Percentiles rank a stretch among this genome's conserved stretches.
These are phyloP conservation scores for Termitomyces eurrhizus DNA, from an alignment of 768 basidiomycete genomes.

Conservation along the genomic window DNA sequence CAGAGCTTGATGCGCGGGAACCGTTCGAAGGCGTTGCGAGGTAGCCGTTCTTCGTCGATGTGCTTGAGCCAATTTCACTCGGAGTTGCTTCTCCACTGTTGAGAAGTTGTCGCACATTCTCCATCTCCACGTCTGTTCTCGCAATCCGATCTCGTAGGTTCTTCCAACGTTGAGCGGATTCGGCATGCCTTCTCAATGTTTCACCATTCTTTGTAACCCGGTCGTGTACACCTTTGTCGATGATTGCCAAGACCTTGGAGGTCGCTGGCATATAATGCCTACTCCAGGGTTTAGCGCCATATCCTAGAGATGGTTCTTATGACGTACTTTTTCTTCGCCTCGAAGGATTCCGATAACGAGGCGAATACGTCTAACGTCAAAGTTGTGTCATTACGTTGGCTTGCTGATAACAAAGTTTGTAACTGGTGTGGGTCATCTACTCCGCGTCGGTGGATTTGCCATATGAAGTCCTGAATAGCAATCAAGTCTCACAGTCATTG, in stretches of 20 bases:
- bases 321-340: constrained; percentile 81
- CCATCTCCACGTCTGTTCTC: constrained; percentile 82
- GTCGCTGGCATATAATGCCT: constrained; percentile 96
- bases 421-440: constrained; percentile 42
- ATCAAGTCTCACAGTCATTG: constrained; percentile 8
- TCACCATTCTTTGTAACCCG: constrained; percentile 97
- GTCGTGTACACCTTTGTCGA: constrained; percentile 91
- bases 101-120: constrained; percentile 58
- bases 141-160: constrained; percentile 75
- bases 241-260: constrained; percentile 86
- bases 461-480: constrained; percentile 69
- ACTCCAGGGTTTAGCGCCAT: constrained; percentile 5
- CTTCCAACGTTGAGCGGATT: constrained; percentile 85
- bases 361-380: constrained; percentile 61
- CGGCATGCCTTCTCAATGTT: constrained; percentile 83
- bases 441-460: constrained; percentile 66
- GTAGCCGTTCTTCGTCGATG: constrained; percentile 54
- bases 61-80: constrained; percentile 70
- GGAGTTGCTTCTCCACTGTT: constrained; percentile 43
- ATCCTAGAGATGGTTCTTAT: not conserved
- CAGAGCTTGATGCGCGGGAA: constrained; percentile 40
- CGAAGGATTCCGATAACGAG: constrained; percentile 69
- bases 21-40: constrained; percentile 63
- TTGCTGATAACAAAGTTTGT: constrained; percentile 41
- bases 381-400: constrained; percentile 40